phyloP scores from a whole-genome alignment of 2,329 filamentous ascomycete species.

The Verticillium klebahnii region DNA sequence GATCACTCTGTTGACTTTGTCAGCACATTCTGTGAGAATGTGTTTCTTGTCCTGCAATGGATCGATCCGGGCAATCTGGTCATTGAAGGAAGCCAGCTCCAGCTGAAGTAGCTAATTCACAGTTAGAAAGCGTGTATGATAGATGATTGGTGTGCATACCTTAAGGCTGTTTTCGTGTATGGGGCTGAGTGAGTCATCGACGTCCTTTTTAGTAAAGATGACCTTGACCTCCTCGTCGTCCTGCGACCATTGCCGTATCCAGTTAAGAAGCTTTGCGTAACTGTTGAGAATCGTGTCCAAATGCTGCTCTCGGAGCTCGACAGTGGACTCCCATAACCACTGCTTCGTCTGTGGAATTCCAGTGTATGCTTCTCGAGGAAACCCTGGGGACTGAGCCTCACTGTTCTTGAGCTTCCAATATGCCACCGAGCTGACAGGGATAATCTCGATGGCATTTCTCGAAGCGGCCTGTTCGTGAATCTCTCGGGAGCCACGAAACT shows the following conservation, averaged over 20 bases:
- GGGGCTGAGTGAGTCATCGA: not conserved
- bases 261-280: not conserved
- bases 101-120: not conserved
- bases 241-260: not conserved
- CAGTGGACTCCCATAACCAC: not conserved
- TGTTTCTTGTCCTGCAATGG: not conserved
- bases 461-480: too few species aligned
- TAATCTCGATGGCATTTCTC: not conserved
- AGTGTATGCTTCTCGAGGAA: not conserved
- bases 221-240: not conserved
- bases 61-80: not conserved
- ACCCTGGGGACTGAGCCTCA: not conserved
- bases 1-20: not conserved
- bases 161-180: not conserved
- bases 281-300: not conserved
- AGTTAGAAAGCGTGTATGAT: too few species aligned
- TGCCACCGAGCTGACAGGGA: not conserved
- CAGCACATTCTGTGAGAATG: not conserved
- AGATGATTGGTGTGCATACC: not conserved
- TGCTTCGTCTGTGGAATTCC: not conserved
- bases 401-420: not conserved
- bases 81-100: not conserved
- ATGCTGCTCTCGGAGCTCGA: not conserved
- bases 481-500: not conserved
- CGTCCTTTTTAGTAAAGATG: not conserved